phyloP scores from a whole-genome alignment of 495 filamentous ascomycete genomes.

The Bathelium albidoporum region DNA sequence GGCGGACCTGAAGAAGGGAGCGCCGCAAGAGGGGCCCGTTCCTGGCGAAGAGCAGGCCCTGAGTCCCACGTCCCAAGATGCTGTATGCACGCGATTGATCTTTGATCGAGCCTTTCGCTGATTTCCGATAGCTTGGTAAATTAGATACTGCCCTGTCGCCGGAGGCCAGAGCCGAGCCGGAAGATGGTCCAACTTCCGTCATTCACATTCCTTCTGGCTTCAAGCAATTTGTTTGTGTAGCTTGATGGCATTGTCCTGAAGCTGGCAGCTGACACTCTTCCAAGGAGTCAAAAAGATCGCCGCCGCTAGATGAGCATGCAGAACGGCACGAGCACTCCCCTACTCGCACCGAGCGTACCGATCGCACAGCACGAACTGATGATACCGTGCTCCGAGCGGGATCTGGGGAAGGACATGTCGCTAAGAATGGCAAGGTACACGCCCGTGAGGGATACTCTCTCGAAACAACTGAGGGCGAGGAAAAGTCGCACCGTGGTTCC shows the following conservation, averaged over 20 bases:
- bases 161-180: conserved; percentile 51
- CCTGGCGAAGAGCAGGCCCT: not conserved
- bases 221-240: conserved; percentile 59
- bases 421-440: conserved; percentile 22
- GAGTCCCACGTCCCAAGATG: not conserved
- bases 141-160: conserved; percentile 46
- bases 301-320: conserved; percentile 7
- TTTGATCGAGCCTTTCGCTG: conserved; percentile 11
- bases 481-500: not conserved
- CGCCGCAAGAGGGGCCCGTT: conserved; percentile 23
- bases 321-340: conserved; percentile 18
- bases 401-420: conserved; percentile 10
- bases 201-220: conserved; percentile 81
- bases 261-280: conserved; percentile 6
- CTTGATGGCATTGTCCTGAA: conserved; percentile 13
- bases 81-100: conserved; percentile 6
- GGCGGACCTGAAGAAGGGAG: conserved; percentile 23
- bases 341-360: not conserved
- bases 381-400: conserved; percentile 17
- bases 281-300: conserved; percentile 23
- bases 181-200: conserved; percentile 64
- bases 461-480: conserved; percentile 6
- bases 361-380: conserved; percentile 12
- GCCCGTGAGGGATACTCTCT: conserved; percentile 14
- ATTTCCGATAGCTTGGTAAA: conserved; percentile 43